phyloP scores from a whole-genome alignment of 768 basidiomycete species.

The Neoboletus subvelutipes region DNA sequence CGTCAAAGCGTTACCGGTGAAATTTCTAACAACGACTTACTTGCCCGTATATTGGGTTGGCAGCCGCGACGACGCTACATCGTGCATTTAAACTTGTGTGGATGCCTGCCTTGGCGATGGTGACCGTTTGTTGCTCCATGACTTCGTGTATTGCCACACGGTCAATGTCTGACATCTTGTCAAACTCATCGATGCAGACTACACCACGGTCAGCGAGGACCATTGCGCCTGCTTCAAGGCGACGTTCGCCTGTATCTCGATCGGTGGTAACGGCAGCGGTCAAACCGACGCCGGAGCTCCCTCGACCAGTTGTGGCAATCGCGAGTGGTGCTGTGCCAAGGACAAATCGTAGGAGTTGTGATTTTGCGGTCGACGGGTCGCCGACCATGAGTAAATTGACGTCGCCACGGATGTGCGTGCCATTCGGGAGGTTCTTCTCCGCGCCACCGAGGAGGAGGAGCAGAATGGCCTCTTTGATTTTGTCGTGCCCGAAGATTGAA shows the following conservation, averaged over 20 bases:
- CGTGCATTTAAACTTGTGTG: slow-evolving; percentile 97
- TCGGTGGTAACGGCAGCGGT: slow-evolving; percentile 99
- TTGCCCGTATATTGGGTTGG: slow-evolving; percentile 98
- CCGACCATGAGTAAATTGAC: slow-evolving; percentile 99
- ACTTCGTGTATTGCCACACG: slow-evolving; percentile 99
- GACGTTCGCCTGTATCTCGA: slow-evolving; percentile 94
- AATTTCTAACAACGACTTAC: slow-evolving; percentile 41
- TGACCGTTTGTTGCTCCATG: slow-evolving; percentile 99
- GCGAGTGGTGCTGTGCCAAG: slow-evolving; percentile 94
- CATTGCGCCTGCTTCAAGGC: slow-evolving; percentile 99
- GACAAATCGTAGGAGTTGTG: slow-evolving; percentile 93
- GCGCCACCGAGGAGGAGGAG: slow-evolving; percentile 93
- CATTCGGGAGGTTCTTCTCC: slow-evolving; percentile 96
- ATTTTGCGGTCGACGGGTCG: slow-evolving; percentile 98
- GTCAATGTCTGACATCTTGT: slow-evolving; percentile 99
- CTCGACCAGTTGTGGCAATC: slow-evolving; percentile 97
- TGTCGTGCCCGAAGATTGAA: slow-evolving; percentile 94
- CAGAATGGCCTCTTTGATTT: slow-evolving; percentile 92
- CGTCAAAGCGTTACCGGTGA: slow-evolving; percentile 9
- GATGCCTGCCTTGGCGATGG: slow-evolving; percentile 98
- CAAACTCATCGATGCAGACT: slow-evolving; percentile 99
- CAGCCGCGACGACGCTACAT: slow-evolving; percentile 96
- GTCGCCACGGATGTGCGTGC: slow-evolving; percentile 98
- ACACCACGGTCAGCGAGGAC: slow-evolving; percentile 98
- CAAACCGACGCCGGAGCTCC: slow-evolving; percentile 97